These are phyloP conservation scores for Fraxinus xanthoxyloides DNA, from an alignment of 305 asterid species.

Conservation along the genomic window DNA sequence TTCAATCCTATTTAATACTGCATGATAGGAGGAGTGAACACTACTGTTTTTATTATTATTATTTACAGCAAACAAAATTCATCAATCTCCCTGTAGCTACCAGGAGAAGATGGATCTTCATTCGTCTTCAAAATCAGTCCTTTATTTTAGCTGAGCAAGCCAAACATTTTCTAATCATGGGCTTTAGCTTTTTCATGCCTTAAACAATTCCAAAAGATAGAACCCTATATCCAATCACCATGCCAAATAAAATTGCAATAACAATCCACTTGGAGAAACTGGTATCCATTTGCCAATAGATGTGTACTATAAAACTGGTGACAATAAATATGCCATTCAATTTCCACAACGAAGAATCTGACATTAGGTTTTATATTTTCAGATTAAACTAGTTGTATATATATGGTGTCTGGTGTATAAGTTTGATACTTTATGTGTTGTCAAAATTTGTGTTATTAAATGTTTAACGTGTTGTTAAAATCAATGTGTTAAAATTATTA, in stretches of 20 bases:
- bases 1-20: neutral
- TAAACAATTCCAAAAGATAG: conserved; percentile 42
- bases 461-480: too few species aligned
- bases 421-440: too few species aligned
- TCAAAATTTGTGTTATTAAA: too few species aligned
- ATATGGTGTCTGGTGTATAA: too few species aligned
- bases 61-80: neutral
- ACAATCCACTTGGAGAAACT: conserved; percentile 58
- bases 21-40: neutral
- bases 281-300: conserved; percentile 57
- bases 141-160: neutral
- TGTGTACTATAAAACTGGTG: too few species aligned
- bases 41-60: too few species aligned
- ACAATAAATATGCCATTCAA: too few species aligned
- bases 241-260: conserved; percentile 42
- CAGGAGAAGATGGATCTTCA: neutral
- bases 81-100: neutral
- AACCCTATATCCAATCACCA: conserved; percentile 48
- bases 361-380: too few species aligned
- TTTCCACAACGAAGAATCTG: too few species aligned
- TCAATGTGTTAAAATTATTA: too few species aligned
- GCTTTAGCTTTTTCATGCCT: conserved; percentile 27
- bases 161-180: conserved; percentile 25
- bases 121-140: neutral
- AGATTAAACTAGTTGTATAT: too few species aligned